phyloP scores from a whole-genome alignment of 2,329 filamentous ascomycete genomes.

The Penicillium sp. region DNA sequence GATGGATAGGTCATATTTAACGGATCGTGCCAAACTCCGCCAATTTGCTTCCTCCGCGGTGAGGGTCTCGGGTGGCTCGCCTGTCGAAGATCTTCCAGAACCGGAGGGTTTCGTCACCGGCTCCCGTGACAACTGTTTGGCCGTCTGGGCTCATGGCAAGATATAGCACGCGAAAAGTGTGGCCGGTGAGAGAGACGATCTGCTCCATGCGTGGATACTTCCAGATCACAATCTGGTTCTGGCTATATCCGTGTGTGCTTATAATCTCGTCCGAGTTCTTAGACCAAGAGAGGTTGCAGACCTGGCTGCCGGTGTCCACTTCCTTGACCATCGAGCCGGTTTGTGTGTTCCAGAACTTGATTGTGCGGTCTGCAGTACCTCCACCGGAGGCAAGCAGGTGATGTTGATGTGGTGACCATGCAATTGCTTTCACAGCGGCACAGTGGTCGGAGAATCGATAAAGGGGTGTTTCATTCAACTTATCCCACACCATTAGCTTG shows the following conservation, averaged over 20 bases:
- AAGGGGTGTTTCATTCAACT: constrained; percentile 85
- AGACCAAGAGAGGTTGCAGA: constrained; percentile 98
- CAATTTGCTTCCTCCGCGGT: constrained; percentile 68
- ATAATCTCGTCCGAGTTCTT: constrained; percentile 98
- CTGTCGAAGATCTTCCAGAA: constrained; percentile 98
- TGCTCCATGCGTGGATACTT: constrained; percentile 99
- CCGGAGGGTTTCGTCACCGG: constrained; percentile 90
- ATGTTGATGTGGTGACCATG: constrained; percentile 96
- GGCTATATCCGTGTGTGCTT: constrained; percentile 93
- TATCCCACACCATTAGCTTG: constrained; percentile 98
- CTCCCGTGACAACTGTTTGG: constrained; percentile 89
- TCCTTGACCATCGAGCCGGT: constrained; percentile 82
- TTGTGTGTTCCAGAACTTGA: constrained; percentile 96
- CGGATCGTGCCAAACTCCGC: constrained; percentile 85
- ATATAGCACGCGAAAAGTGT: constrained; percentile 95
- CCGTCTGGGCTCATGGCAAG: constrained; percentile 97
- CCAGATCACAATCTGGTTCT: constrained; percentile 99
- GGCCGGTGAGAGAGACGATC: constrained; percentile 90
- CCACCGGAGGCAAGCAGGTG: constrained; percentile 94
- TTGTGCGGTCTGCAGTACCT: constrained; percentile 91
- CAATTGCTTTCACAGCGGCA: constrained; percentile 94
- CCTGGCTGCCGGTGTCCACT: constrained; percentile 94
- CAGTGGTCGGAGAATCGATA: constrained; percentile 96
- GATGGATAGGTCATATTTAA: constrained; percentile 19
- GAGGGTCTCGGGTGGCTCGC: constrained; percentile 70